Base-by-base conservation (phyloP, 2,329 filamentous ascomycete genomes). In the Aspergillus cejpii region DNA sequence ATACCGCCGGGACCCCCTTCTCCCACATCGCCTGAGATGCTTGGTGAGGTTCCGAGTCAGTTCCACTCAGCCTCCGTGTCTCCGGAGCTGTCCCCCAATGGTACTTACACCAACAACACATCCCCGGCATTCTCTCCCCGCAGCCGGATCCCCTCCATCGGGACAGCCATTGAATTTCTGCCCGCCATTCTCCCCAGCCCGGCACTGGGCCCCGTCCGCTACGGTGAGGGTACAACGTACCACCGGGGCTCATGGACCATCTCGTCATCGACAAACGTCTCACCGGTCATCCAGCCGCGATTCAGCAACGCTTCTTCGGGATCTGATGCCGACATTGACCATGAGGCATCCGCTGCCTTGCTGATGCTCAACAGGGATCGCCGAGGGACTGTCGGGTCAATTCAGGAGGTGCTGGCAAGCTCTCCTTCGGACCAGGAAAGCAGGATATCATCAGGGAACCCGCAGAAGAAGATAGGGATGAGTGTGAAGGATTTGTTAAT, bases 351-450 rank as follows among this genome's bases (percentile, higher is more conserved):
- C 6, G 84, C 87, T 10, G 90, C 89, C 2, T 65, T 95, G 55
- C 67, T 95, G 63, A 94, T 95, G 89, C 72, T 96, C 47, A 94
- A 90, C 54, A 81, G 76, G 43, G 88, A 92, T 62, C 78, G 87
- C 31, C 75, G 87, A 27, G 75, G 74, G 28, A 71, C 68, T 3
- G 57, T 62, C 1, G 57, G 63, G 49, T 63, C 62, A 6, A 53
- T 58, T 6, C 57, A 47, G 36, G 61, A 61, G 26, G 53, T 54
- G 7, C 53, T 58, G 20, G 10, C 50, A 2, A 41, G 43, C 37
- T 23, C 34, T 21, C 15, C 15, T 44, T 37, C 39, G 37, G 19
- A n/a, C 11, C 37, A 38, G 10, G 47, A 45, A 23, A 50, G 45
- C 8, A 39, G 17, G 8, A 36, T 24, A 21, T 40, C 37, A 15